These are phyloP conservation scores for Verticillium alfalfae DNA, from an alignment of 2,329 filamentous ascomycete species.

Conservation along the genomic window DNA sequence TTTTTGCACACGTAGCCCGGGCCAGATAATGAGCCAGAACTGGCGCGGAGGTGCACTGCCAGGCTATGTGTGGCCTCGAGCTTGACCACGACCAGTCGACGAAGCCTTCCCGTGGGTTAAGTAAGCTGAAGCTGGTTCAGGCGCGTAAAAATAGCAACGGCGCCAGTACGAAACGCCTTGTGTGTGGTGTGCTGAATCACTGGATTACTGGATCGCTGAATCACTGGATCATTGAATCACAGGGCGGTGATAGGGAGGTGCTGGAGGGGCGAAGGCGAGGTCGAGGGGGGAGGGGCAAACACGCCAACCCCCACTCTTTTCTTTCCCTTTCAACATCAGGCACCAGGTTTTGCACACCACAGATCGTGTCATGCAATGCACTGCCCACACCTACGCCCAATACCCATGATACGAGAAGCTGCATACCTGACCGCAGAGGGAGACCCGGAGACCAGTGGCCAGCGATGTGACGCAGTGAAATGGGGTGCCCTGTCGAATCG, in stretches of 20 bases:
- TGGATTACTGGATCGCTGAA: too few species aligned
- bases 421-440: neutral
- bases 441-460: too few species aligned
- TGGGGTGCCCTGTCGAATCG: neutral
- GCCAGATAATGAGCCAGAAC: too few species aligned
- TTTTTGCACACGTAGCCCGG: neutral
- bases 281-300: neutral
- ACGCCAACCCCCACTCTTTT: neutral
- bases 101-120: neutral
- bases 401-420: neutral
- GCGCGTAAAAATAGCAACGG: neutral
- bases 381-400: neutral
- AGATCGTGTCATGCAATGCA: neutral
- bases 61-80: neutral
- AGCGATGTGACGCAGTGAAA: neutral
- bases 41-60: neutral
- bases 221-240: too few species aligned
- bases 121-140: neutral
- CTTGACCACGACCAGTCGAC: neutral
- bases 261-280: neutral
- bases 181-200: neutral
- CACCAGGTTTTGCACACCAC: too few species aligned
- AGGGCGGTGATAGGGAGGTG: neutral
- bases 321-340: too few species aligned
- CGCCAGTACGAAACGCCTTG: neutral